Percentiles rank a stretch among this genome's conserved stretches.
These are phyloP conservation scores for Cystobasidium sp. DNA, from an alignment of 1,284 basidiomycete species.

Conservation along the genomic window DNA sequence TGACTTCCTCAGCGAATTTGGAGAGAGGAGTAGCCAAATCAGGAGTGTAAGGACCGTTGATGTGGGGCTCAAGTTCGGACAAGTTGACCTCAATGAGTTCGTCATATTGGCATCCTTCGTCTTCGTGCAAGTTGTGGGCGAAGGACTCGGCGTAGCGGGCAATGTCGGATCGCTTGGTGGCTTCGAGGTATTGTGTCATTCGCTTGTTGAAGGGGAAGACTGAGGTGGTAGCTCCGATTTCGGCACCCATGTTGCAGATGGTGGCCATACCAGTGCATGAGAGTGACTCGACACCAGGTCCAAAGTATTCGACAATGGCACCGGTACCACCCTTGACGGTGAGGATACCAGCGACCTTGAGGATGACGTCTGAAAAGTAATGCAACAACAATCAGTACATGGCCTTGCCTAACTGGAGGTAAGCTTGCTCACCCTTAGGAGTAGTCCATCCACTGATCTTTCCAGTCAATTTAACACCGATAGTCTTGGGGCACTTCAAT, in stretches of 20 bases:
- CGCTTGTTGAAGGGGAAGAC: constrained; percentile 98
- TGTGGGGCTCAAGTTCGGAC: constrained; percentile 94
- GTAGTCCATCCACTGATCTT: constrained; percentile 97
- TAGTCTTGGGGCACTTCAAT: constrained; percentile 98
- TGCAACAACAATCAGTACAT: constrained; percentile 28
- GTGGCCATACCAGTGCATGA: constrained; percentile 99
- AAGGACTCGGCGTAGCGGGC: constrained; percentile 89
- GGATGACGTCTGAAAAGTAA: constrained; percentile 74
- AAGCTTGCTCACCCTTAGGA: constrained; percentile 73
- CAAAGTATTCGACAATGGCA: constrained; percentile 93
- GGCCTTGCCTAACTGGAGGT: neutral
- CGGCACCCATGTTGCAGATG: constrained; percentile 99
- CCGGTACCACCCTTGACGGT: constrained; percentile 98
- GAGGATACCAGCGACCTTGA: constrained; percentile 95
- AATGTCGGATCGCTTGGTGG: constrained; percentile 79
- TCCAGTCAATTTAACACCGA: constrained; percentile 95
- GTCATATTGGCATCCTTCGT: constrained; percentile 91
- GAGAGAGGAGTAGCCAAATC: constrained; percentile 68
- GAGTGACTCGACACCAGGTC: constrained; percentile 90
- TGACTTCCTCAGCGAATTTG: constrained; percentile 87
- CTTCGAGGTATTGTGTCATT: constrained; percentile 90
- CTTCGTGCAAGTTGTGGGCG: constrained; percentile 88
- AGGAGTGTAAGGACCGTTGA: constrained; percentile 98
- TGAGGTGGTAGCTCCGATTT: constrained; percentile 98
- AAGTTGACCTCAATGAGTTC: constrained; percentile 93